Evolutionary conservation across 352 stramenopile genomes (phyloP), one percentile per base, ranked within the genome.

Genomic region (Poterioochromonas sp.): DNA sequence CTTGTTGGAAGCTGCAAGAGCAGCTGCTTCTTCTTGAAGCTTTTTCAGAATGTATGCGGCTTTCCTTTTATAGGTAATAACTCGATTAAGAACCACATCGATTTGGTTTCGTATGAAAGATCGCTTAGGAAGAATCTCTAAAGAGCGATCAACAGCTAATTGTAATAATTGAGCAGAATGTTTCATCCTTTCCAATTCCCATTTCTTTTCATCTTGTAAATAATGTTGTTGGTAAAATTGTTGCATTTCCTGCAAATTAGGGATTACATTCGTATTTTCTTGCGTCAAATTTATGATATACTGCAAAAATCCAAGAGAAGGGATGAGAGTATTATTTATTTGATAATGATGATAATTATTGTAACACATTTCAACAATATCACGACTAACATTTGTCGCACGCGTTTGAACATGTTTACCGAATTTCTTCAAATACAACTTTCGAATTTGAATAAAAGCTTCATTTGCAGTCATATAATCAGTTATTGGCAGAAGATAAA

Each of bases 391-490:
- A 47, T 76, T 76, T 43, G 32, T 49, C 35, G 69, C 69, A 64
- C 44, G 41, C 2, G 44, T 47, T 41, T n/a, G 20, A 29, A 44
- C 37, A 34, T 41, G 1, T 32, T n/a, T 26, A 40, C 69, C 69
- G 34, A 76, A 76, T 76, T 43, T 62, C 29, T 76, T 76, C 34
- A 71, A 44, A 29, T 32, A 71, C 39, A 43, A 44, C 15, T 41
- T 47, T 47, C 32, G 11, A 71, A 71, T 71, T 41, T 26, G 26
- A 22, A 32, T 29, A 71, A 44, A 32, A 12, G 5, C 11, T 35
- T 71, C 62, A 5, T 44, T 3, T 32, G 62, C 12, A 3, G 34
- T 44, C 18, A 41, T 32, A 44, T 44, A 41, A 43, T 71, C 62
- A 41, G 62, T 35, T 43, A 22, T 32, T 29, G 41, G 26, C 20